These are phyloP conservation scores for Myriosclerotinia duriaeana DNA, from an alignment of 2,329 filamentous ascomycete genomes.

Conservation along the genomic window DNA sequence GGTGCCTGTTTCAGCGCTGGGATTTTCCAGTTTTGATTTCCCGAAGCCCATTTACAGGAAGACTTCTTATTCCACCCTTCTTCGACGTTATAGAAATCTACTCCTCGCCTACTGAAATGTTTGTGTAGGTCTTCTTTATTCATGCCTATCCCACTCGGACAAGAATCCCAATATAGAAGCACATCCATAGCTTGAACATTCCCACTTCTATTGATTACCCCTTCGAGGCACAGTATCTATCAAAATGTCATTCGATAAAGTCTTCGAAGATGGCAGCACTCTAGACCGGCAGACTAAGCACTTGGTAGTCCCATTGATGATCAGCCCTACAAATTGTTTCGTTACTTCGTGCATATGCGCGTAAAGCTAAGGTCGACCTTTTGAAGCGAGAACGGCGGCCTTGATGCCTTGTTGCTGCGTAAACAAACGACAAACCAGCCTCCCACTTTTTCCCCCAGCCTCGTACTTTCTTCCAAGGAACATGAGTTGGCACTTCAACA, in stretches of 20 bases:
- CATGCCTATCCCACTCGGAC: neutral
- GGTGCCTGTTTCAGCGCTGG: neutral
- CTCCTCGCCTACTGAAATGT: neutral
- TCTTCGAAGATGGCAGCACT: neutral
- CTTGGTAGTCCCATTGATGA: neutral
- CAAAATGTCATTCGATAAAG: neutral
- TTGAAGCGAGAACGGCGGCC: conserved; percentile 6
- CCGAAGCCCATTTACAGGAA: neutral
- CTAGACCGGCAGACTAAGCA: neutral
- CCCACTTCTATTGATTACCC: neutral
- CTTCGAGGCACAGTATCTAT: neutral
- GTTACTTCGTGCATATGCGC: conserved; percentile 6
- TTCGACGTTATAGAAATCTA: neutral
- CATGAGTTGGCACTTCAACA: conserved; percentile 16
- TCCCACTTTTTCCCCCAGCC: conserved; percentile 24
- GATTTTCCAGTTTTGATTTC: neutral
- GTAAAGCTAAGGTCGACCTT: neutral
- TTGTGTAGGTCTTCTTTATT: neutral
- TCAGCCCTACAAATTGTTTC: neutral
- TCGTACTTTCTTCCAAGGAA: conserved; percentile 19
- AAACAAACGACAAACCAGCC: conserved; percentile 21
- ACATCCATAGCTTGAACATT: conserved; percentile 4
- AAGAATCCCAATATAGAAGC: neutral
- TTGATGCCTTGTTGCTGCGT: conserved; percentile 19
- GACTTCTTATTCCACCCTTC: neutral